Conservation (phyloP, 1,284 basidiomycete genomes). For the Mycena citricolor region DNA sequence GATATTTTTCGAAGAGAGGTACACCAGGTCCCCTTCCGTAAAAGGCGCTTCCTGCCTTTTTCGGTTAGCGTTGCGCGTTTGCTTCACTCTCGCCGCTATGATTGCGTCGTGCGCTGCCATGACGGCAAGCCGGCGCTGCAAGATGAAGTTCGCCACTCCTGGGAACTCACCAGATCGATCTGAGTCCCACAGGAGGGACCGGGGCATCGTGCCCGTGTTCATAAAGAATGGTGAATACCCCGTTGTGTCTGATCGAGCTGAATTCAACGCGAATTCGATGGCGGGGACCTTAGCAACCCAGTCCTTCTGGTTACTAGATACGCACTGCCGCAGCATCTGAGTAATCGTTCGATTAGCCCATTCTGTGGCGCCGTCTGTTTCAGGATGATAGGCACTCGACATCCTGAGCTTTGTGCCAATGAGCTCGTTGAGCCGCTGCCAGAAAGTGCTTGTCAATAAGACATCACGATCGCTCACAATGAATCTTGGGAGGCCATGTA, state of each 20-base stretch:
- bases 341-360: slow-evolving; percentile 1
- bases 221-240: slow-evolving; percentile 2
- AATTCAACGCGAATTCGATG: slow-evolving; percentile 1
- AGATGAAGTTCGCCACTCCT: neutral
- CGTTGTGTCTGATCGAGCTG: neutral
- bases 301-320: neutral
- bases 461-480: slow-evolving; percentile 43
- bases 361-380: slow-evolving; percentile 3
- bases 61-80: slow-evolving; percentile 18
- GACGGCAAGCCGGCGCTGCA: slow-evolving; percentile 9
- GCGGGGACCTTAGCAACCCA: neutral
- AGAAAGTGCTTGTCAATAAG: slow-evolving; percentile 42
- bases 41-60: slow-evolving; percentile 6
- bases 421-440: slow-evolving; percentile 24
- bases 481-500: slow-evolving; percentile 36
- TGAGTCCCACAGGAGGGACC: neutral
- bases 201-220: slow-evolving; percentile 2
- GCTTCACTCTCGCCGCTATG: slow-evolving; percentile 15
- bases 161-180: neutral
- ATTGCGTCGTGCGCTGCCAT: slow-evolving; percentile 14
- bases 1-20: slow-evolving; percentile 28
- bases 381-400: slow-evolving; percentile 2
- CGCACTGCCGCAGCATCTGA: slow-evolving; percentile 1
- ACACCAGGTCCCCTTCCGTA: slow-evolving; percentile 10
- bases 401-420: neutral